Evolutionary conservation across 2,329 filamentous ascomycete species (phyloP).

Genomic region (Tolypocladium ophioglossoides): DNA sequence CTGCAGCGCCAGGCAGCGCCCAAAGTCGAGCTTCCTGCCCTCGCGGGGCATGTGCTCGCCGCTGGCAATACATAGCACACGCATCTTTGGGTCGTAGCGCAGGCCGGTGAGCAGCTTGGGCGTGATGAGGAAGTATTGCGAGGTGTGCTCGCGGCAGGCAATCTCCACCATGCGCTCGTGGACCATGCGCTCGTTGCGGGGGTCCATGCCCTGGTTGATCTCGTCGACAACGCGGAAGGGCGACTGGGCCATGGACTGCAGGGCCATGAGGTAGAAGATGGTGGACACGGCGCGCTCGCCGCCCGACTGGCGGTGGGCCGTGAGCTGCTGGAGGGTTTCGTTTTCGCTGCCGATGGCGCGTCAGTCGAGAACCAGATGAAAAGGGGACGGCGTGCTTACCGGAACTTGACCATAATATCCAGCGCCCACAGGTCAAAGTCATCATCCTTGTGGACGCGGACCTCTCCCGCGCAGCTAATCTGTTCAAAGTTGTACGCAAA

Average conservation of each 20-base stretch:
- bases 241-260: constrained; percentile 85
- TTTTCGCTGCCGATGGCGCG: constrained; percentile 44
- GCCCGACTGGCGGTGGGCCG: constrained; percentile 89
- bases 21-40: constrained; percentile 39
- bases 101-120: constrained; percentile 84
- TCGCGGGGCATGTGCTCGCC: constrained; percentile 61
- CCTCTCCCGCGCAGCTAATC: constrained; percentile 89
- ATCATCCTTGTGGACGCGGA: constrained; percentile 76
- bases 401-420: constrained; percentile 90
- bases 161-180: constrained; percentile 98
- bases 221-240: constrained; percentile 98
- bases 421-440: constrained; percentile 94
- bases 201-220: constrained; percentile 99
- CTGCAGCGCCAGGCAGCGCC: constrained; percentile 32
- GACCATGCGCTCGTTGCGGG: constrained; percentile 94
- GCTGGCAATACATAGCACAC: constrained; percentile 84
- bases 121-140: constrained; percentile 92
- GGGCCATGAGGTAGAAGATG: constrained; percentile 97
- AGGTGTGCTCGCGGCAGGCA: constrained; percentile 72
- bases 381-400: constrained; percentile 39
- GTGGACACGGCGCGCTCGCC: constrained; percentile 94
- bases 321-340: constrained; percentile 74
- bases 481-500: constrained; percentile 90
- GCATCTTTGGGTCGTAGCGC: constrained; percentile 84
- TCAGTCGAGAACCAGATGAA: neutral